A percentile compares a stretch with the other conserved stretches of the same genome.
Conservation (phyloP, 768 basidiomycete genomes). For the Brasilioporus rufonigricans region DNA sequence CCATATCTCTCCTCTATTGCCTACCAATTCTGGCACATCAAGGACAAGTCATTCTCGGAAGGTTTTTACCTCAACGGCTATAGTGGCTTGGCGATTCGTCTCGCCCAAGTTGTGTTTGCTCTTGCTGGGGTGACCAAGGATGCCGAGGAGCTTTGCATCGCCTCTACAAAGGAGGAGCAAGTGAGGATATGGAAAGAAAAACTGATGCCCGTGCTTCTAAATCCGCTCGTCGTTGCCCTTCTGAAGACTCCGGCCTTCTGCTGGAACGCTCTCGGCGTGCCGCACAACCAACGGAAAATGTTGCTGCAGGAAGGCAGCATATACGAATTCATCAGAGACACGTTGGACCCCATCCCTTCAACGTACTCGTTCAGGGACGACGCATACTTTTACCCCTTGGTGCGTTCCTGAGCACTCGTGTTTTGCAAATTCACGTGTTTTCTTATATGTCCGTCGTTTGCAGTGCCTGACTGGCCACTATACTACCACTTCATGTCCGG, state of each 20-base stretch:
- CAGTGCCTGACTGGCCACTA: slow-evolving; percentile 51
- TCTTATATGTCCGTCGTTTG: slow-evolving; percentile 5
- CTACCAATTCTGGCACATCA: slow-evolving; percentile 75
- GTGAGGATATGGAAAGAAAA: slow-evolving; percentile 58
- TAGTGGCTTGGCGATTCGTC: slow-evolving; percentile 62
- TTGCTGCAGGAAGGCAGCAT: slow-evolving; percentile 48
- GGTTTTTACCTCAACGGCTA: slow-evolving; percentile 72
- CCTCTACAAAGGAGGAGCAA: slow-evolving; percentile 55
- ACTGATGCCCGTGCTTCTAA: slow-evolving; percentile 60
- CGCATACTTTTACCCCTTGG: slow-evolving; percentile 64
- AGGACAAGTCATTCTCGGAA: slow-evolving; percentile 44
- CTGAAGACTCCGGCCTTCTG: slow-evolving; percentile 49
- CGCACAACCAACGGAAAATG: slow-evolving; percentile 64
- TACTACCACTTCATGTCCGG: slow-evolving; percentile 56
- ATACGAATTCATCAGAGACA: slow-evolving; percentile 52
- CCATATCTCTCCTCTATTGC: slow-evolving; percentile 69
- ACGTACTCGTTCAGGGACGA: slow-evolving; percentile 55
- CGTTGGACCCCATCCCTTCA: slow-evolving; percentile 47
- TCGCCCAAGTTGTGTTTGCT: slow-evolving; percentile 55
- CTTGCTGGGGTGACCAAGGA: slow-evolving; percentile 58
- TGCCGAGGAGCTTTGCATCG: slow-evolving; percentile 53
- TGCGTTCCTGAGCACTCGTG: slow-evolving; percentile 27
- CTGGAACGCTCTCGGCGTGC: slow-evolving; percentile 81
- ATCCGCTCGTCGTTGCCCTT: slow-evolving; percentile 50
- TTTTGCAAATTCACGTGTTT: neutral